A percentile compares a stretch with the other conserved stretches of the same genome.
Conservation (phyloP, 805 yeast species). For the Tetrapisispora iriomotensis region DNA sequence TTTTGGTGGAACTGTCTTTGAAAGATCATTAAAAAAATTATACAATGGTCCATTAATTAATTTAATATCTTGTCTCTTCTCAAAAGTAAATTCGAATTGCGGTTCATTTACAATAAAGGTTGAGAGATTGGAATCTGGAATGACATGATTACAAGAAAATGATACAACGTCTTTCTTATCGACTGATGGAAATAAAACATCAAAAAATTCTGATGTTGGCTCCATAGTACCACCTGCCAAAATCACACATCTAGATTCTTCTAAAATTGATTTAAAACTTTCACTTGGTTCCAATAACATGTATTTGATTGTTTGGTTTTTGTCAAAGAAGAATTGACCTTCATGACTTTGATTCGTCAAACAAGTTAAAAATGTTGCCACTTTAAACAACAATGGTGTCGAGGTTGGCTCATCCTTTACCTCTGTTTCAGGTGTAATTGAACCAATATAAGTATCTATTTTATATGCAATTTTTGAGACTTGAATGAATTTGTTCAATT, state of each 20-base stretch:
- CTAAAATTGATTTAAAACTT: constrained; percentile 54
- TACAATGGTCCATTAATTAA: constrained; percentile 38
- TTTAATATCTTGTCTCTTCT: constrained; percentile 39
- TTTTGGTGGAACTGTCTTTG: constrained; percentile 37
- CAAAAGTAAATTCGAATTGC: constrained; percentile 59
- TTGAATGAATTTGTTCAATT: constrained; percentile 51
- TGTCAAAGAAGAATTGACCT: constrained; percentile 62
- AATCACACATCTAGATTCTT: constrained; percentile 57
- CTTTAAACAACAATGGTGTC: constrained; percentile 51
- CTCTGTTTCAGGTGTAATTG: constrained; percentile 3
- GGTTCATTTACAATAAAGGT: constrained; percentile 42
- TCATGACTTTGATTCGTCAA: constrained; percentile 67
- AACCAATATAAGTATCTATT: constrained; percentile 54
- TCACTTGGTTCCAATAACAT: constrained; percentile 73
- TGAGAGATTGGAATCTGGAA: constrained; percentile 57
- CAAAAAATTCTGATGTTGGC: constrained; percentile 63
- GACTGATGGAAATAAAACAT: constrained; percentile 56
- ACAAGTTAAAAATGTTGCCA: constrained; percentile 53
- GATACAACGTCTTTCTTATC: constrained; percentile 33
- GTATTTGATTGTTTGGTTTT: constrained; percentile 42
- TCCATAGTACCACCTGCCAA: constrained; percentile 96
- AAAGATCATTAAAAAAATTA: constrained; percentile 27
- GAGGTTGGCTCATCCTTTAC: constrained; percentile 3
- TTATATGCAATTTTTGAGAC: constrained; percentile 75
- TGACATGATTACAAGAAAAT: constrained; percentile 76